Base-by-base conservation (phyloP, 1,139 yeast genomes). In the Suhomyces anneliseae region DNA sequence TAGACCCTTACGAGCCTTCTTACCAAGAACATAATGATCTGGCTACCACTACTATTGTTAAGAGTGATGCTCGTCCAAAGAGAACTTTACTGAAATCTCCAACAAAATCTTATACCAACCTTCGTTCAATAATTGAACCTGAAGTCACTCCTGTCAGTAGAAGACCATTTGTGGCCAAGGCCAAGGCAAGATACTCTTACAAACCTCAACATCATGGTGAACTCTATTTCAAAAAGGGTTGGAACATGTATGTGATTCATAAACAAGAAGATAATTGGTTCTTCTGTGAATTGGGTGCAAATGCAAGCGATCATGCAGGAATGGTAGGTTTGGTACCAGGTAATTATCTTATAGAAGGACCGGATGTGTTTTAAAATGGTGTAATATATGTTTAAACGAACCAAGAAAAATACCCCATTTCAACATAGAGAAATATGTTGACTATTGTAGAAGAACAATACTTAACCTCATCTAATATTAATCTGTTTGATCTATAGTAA, bases 241-340 rank as follows among this genome's bases (percentile, higher is more conserved):
- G 90, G 73, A 64, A 81, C n/a, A 70, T 90, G 64, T 76, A 83
- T 51, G 81, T 90, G 11, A 66, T 87, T 27, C 82, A 82, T 55
- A 85, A 79, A 72, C 95, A 89, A 63, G 92, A 86, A 46, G 96
- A 90, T 59, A 90, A 90, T 34, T 90, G 97, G 96, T 90, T 87
- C 85, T 84, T 85, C 56, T 87, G 89, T 52, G 96, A 90, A 61
- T 81, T 86, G 44, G 73, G 80, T 8, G 64, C 65, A n/a, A 78
- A 79, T 48, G 74, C 81, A 27, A 79, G 79, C 9, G 76, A 76
- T 27, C 54, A 56, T 7, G 61, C 56, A n/a, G 80, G 79, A 3
- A 47, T 56, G 51, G 73, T 82, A 8, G 97, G 97, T 0, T 74
- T 89, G 45, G 93, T 90, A 3, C 96, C 97, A 10, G 87, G 92